Evolutionary conservation across 768 basidiomycete genomes (phyloP).

Genomic region (Boletus vermiculosoides): DNA sequence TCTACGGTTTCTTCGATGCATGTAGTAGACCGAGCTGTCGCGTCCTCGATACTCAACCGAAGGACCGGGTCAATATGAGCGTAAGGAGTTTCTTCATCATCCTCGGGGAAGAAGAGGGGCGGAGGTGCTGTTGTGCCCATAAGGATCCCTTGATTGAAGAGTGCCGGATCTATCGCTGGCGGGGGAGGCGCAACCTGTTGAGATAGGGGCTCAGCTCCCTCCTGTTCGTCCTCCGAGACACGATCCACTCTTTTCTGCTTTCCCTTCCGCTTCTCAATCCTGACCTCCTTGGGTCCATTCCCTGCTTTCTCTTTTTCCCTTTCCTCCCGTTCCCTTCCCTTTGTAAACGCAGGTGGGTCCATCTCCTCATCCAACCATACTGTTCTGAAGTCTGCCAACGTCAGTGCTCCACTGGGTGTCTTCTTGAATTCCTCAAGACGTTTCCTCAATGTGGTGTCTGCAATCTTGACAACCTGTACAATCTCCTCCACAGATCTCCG

Average conservation of each 20-base stretch:
- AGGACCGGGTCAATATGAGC: constrained; percentile 60
- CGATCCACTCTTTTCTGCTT: constrained; percentile 42
- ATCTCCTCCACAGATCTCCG: constrained; percentile 91
- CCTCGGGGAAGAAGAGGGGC: constrained; percentile 47
- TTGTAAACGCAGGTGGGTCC: constrained; percentile 88
- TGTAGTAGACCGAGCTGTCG: constrained; percentile 24
- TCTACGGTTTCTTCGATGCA: constrained; percentile 61
- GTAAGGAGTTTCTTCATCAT: constrained; percentile 38
- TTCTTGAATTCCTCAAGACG: constrained; percentile 92
- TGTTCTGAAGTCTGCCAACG: constrained; percentile 84
- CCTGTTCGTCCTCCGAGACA: constrained; percentile 34
- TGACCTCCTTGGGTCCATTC: constrained; percentile 28
- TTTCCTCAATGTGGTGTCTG: constrained; percentile 92
- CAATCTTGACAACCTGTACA: constrained; percentile 98
- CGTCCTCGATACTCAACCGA: constrained; percentile 28
- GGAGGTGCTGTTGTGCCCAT: constrained; percentile 44
- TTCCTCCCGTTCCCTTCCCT: constrained; percentile 70
- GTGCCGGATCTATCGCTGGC: constrained; percentile 49
- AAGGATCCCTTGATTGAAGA: constrained; percentile 69
- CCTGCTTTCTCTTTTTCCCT: constrained; percentile 45
- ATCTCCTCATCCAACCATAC: constrained; percentile 91
- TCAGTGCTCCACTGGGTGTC: constrained; percentile 82
- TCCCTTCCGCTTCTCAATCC: constrained; percentile 33
- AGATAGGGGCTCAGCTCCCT: constrained; percentile 19
- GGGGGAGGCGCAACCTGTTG: constrained; percentile 19